These are phyloP conservation scores for Cryoendolithus antarcticus DNA, from an alignment of 2,329 filamentous ascomycete species.

Conservation along the genomic window DNA sequence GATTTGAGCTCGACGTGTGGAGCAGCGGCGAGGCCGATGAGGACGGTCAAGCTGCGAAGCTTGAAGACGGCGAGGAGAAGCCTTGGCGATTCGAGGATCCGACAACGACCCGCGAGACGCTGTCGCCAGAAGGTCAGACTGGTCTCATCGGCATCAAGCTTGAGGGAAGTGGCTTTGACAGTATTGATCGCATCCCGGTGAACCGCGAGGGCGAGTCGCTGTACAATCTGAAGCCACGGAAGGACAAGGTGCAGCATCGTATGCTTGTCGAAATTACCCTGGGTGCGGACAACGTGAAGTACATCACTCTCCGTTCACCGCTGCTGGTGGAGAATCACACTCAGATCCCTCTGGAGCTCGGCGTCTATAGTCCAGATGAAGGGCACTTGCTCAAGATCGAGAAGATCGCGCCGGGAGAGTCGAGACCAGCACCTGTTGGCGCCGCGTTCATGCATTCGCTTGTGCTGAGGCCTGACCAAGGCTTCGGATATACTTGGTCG, in stretches of 20 bases:
- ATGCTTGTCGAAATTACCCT: slow-evolving; percentile 84
- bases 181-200: slow-evolving; percentile 73
- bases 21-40: slow-evolving; percentile 62
- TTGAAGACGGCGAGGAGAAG: slow-evolving; percentile 79
- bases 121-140: slow-evolving; percentile 70
- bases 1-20: slow-evolving; percentile 78
- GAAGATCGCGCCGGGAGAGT: slow-evolving; percentile 87
- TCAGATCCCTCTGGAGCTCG: slow-evolving; percentile 87
- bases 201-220: slow-evolving; percentile 90
- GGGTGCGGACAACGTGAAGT: slow-evolving; percentile 93
- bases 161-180: slow-evolving; percentile 89
- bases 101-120: slow-evolving; percentile 86
- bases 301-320: slow-evolving; percentile 88
- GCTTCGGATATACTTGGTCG: slow-evolving; percentile 94
- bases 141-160: slow-evolving; percentile 72
- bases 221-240: slow-evolving; percentile 78
- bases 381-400: slow-evolving; percentile 93
- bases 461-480: slow-evolving; percentile 80
- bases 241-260: slow-evolving; percentile 73
- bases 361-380: slow-evolving; percentile 75
- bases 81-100: slow-evolving; percentile 97
- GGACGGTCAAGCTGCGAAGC: slow-evolving; percentile 58
- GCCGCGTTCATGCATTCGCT: slow-evolving; percentile 82
- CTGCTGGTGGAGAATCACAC: slow-evolving; percentile 90
- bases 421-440: slow-evolving; percentile 79